A percentile compares a stretch with the other conserved stretches of the same genome.
These are phyloP conservation scores for Suillus sp. DNA, from an alignment of 768 basidiomycete genomes.

Conservation along the genomic window DNA sequence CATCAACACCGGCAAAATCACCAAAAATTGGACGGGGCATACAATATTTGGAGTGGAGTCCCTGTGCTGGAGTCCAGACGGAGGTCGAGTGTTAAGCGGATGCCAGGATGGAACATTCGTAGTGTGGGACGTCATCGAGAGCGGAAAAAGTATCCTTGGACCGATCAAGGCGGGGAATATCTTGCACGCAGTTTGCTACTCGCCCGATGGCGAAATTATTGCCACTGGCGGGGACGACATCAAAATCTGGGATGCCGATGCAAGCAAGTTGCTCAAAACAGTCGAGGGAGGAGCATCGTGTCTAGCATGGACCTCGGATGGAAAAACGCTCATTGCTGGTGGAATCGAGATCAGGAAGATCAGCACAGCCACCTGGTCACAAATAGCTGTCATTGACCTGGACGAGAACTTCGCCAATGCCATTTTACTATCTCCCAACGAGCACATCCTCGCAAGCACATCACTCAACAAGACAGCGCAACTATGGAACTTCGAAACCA, in stretches of 20 bases:
- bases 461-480: background rate
- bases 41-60: background rate
- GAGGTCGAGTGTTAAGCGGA: background rate
- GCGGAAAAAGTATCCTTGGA: background rate
- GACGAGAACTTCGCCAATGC: too few relatives aligned
- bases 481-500: background rate
- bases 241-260: background rate
- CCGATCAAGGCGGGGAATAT: background rate
- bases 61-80: slow-evolving; percentile 1
- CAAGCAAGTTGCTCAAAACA: background rate
- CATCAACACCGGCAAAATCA: background rate
- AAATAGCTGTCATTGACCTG: background rate
- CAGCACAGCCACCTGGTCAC: background rate
- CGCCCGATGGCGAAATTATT: background rate
- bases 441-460: background rate
- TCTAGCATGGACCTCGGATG: background rate
- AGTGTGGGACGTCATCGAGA: background rate
- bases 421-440: background rate
- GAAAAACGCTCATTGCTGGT: background rate
- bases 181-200: background rate
- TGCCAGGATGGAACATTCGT: background rate
- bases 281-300: background rate
- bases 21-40: background rate
- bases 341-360: background rate
- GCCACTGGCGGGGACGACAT: background rate